Evolutionary conservation across 208 protist genomes (phyloP).

Genomic region (Trichomonas tenax): DNA sequence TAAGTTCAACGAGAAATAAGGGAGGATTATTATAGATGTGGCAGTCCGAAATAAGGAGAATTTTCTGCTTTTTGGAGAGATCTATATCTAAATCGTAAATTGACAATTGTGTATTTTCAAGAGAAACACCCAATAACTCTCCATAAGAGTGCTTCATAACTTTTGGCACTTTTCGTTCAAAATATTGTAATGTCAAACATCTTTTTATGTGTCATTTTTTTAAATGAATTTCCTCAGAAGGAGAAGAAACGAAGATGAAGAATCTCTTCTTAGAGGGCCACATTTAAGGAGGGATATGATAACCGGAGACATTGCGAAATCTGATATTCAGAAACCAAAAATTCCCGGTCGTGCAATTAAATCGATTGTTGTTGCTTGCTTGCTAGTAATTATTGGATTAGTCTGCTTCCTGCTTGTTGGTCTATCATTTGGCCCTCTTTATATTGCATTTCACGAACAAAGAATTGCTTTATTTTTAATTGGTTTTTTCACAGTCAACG

Average conservation of each 20-base stretch:
- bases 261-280: not conserved
- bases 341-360: not conserved
- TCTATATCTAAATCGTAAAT: not conserved
- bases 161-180: too few species aligned
- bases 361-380: not conserved
- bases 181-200: too few species aligned
- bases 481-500: not conserved
- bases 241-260: not conserved
- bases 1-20: not conserved
- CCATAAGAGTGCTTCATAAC: not conserved
- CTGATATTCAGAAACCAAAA: not conserved
- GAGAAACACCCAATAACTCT: not conserved
- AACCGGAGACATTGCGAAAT: not conserved
- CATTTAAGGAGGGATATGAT: not conserved
- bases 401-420: not conserved
- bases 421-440: not conserved
- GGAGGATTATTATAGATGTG: not conserved
- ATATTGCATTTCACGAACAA: not conserved
- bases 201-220: too few species aligned
- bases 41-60: not conserved
- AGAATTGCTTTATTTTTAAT: not conserved
- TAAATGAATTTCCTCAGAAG: not conserved
- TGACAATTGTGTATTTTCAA: not conserved
- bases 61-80: not conserved
- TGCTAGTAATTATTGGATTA: not conserved